These are phyloP conservation scores for Glarea lozoyensis DNA, from an alignment of 495 filamentous ascomycete species.

Conservation along the genomic window DNA sequence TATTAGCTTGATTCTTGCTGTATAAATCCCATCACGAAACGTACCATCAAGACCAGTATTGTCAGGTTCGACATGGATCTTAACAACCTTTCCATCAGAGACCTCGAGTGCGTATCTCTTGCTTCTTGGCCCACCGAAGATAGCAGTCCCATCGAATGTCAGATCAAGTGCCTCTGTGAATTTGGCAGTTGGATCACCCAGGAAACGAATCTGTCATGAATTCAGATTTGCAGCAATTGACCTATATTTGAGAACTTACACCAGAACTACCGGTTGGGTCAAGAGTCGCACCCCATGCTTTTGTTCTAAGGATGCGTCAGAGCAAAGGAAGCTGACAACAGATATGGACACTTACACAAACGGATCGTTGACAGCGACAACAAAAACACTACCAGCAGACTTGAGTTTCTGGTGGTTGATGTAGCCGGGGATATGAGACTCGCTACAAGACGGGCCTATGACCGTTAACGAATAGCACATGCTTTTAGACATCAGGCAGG, in stretches of 20 bases:
- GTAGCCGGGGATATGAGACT: slow-evolving; percentile 71
- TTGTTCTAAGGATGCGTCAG: slow-evolving; percentile 55
- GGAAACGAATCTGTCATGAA: slow-evolving; percentile 58
- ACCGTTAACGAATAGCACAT: not conserved
- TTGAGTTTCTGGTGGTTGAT: slow-evolving; percentile 42
- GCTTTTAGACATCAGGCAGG: slow-evolving; percentile 19
- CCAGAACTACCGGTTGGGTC: slow-evolving; percentile 44
- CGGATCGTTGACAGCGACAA: slow-evolving; percentile 88
- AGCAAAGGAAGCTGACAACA: no score
- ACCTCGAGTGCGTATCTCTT: slow-evolving; percentile 84
- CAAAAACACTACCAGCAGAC: slow-evolving; percentile 71
- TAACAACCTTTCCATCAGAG: slow-evolving; percentile 69
- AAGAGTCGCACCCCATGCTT: slow-evolving; percentile 59
- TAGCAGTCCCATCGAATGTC: slow-evolving; percentile 67
- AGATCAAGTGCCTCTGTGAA: slow-evolving; percentile 85
- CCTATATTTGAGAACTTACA: slow-evolving; percentile 56
- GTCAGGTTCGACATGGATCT: slow-evolving; percentile 78
- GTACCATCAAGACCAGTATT: slow-evolving; percentile 81
- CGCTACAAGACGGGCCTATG: slow-evolving; percentile 60
- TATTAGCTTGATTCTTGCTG: no score
- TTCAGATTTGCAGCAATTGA: no score
- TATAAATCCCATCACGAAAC: no score
- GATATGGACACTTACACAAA: slow-evolving; percentile 93
- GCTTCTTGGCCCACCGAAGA: slow-evolving; percentile 78
- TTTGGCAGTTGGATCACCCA: slow-evolving; percentile 74